Evolutionary conservation across 2,329 filamentous ascomycete genomes (phyloP).

Genomic region (Daldinia sp.): DNA sequence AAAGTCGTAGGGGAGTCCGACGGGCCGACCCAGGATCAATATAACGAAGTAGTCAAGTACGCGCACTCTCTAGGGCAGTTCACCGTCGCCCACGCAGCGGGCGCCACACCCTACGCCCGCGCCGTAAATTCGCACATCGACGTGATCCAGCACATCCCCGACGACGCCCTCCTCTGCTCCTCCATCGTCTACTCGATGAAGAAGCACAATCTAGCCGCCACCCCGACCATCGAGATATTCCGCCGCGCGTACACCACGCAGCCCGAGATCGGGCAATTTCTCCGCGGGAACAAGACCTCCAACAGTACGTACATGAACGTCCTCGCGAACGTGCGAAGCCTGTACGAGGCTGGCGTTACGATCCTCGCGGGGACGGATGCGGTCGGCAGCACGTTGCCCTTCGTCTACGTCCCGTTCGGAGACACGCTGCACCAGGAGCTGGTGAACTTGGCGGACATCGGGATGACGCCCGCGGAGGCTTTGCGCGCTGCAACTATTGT

Average conservation of each 20-base stretch:
- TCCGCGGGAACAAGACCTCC: slow-evolving; percentile 34
- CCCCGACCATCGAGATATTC: slow-evolving; percentile 44
- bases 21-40: slow-evolving; percentile 41
- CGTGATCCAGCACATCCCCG: slow-evolving; percentile 46
- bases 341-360: slow-evolving; percentile 47
- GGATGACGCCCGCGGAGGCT: slow-evolving; percentile 46
- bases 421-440: slow-evolving; percentile 48
- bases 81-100: slow-evolving; percentile 43
- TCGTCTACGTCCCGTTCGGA: slow-evolving; percentile 42
- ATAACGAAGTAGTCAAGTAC: slow-evolving; percentile 41
- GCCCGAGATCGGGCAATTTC: slow-evolving; percentile 35
- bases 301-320: slow-evolving; percentile 55
- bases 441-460: slow-evolving; percentile 44
- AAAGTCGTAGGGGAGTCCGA: slow-evolving; percentile 35
- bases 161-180: slow-evolving; percentile 39
- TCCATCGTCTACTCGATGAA: slow-evolving; percentile 37
- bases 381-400: slow-evolving; percentile 33
- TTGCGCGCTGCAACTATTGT: slow-evolving; percentile 47
- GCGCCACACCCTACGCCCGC: slow-evolving; percentile 32
- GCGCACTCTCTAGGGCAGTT: slow-evolving; percentile 32
- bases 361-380: slow-evolving; percentile 53
- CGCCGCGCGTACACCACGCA: slow-evolving; percentile 45
- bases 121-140: slow-evolving; percentile 41
- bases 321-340: slow-evolving; percentile 58
- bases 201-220: slow-evolving; percentile 38